Base-by-base conservation (phyloP, 768 basidiomycete species). In the Auriscalpium orientale region DNA sequence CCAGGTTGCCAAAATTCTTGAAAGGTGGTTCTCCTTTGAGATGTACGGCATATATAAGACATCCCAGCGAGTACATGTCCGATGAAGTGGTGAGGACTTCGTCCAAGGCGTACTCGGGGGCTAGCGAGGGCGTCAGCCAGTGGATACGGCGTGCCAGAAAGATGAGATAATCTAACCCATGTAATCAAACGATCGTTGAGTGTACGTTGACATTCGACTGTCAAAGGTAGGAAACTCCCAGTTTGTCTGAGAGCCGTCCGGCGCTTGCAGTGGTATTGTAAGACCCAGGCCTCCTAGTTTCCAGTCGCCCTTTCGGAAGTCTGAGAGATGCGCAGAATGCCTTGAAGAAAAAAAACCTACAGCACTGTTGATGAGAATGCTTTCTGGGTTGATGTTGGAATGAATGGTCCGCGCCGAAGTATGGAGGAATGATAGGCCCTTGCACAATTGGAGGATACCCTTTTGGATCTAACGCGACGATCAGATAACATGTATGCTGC, bases 201-300 rank as follows among this genome's bases (percentile, higher is more conserved):
- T 80, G 62, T 90, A 89, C 15, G 82, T 68, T 0, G 93, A 90
- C 21, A 89, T 73, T 52, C 88, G 78, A 20, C 82, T 82, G 70
- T 98, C 95, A 58, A 85, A 89, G 21, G 89, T 85, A 0, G 94
- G 94, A 64, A 89, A 97, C 63, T 92, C 88, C 89, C 95, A 98
- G 28, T 82, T 79, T 0, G 91, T 83, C 0, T 88, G 78, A 8
- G 79, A 73, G 7, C 93, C 93, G 57, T 87, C 82, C 4, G 83
- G 71, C 21, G 77, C 74, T 40, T 80, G 71, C 8, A 97, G 75
- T 7, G 91, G 79, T 34, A 95, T 93, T 1, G 91, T 92, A 49
- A 94, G 74, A 2, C 92, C 91, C 40, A 99, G 77, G 2, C 93
- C 95, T 16, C 88, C 84, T 36, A 99, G 80, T 72, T 98, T 99